These are phyloP conservation scores for Tetraselmis striata DNA, from an alignment of 139 green algal genomes.

Conservation along the genomic window DNA sequence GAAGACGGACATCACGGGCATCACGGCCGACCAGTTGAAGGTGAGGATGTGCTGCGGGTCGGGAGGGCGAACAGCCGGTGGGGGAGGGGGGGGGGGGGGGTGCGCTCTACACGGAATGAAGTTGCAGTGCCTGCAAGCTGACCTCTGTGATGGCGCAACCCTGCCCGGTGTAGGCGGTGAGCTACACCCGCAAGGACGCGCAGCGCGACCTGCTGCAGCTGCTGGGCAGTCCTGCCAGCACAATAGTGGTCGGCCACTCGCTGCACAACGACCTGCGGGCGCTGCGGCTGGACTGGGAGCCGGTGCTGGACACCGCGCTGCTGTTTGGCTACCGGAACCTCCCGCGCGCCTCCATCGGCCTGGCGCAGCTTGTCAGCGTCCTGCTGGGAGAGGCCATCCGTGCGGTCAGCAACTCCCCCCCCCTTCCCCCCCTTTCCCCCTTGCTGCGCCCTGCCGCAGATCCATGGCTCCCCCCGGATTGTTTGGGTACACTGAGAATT, in stretches of 20 bases:
- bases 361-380: neutral
- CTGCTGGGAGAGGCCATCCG: neutral
- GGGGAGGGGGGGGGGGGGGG: no score
- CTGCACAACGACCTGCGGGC: constrained; percentile 51
- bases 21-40: constrained; percentile 33
- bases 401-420: neutral
- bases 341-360: neutral
- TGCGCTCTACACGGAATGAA: no score
- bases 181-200: constrained; percentile 16
- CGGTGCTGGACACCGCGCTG: constrained; percentile 52
- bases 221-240: constrained; percentile 18
- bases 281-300: constrained; percentile 42
- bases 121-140: neutral
- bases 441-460: no score
- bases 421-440: no score
- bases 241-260: constrained; percentile 51
- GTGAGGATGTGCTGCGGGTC: no score
- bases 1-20: constrained; percentile 38
- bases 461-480: no score
- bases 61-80: no score
- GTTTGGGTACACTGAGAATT: no score
- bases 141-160: neutral
- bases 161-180: constrained; percentile 13
- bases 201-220: constrained; percentile 22
- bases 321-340: constrained; percentile 33